Evolutionary conservation across 2,329 filamentous ascomycete species (phyloP), one percentile per base, ranked within the genome.

Genomic region (Arthrobotrys sphaeroides): DNA sequence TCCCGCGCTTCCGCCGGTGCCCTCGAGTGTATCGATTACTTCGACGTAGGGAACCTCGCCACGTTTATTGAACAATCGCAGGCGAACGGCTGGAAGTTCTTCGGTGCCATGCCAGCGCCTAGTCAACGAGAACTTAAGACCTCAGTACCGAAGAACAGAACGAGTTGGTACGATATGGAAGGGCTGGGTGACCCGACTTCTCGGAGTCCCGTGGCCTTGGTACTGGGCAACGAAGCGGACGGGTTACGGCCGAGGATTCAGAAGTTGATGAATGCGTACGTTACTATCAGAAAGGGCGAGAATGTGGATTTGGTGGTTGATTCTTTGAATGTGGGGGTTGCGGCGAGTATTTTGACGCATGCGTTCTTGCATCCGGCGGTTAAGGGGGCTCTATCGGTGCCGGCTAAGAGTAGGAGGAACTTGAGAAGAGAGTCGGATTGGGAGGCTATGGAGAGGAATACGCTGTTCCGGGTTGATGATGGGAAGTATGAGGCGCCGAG

Each of bases 241-340:
- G 94, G 93, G 0, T 82, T 97, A 49, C 84, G 87, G n/a, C 84
- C 85, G 61, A 85, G 86, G 68, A 83, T 95, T 74, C 88, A 88
- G 78, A 87, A 86, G 43, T 85, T 88, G 69, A 90, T 91, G 0
- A 88, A 96, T 80, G 84, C 83, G 18, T 84, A 85, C 24, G 84
- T 90, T 13, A 86, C 89, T 5, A 92, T 99, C 64, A 86, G 86
- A 78, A 87, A 82, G 82, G 87, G 82, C 82, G 83, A 78, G 78
- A 86, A 82, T 43, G 84, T 80, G 77, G 84, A 80, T 81, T 87
- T 80, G 81, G 89, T 78, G 81, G 89, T 99, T 1, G 94, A 98
- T 82, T 97, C 93, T 82, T 83, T 99, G 81, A 98, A 99, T 81
- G 95, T 98, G 40, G 93, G 92, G 80, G 94, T 96, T 18, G 94